Conservation (phyloP, 1,284 basidiomycete genomes). For the Ustilago sp. region DNA sequence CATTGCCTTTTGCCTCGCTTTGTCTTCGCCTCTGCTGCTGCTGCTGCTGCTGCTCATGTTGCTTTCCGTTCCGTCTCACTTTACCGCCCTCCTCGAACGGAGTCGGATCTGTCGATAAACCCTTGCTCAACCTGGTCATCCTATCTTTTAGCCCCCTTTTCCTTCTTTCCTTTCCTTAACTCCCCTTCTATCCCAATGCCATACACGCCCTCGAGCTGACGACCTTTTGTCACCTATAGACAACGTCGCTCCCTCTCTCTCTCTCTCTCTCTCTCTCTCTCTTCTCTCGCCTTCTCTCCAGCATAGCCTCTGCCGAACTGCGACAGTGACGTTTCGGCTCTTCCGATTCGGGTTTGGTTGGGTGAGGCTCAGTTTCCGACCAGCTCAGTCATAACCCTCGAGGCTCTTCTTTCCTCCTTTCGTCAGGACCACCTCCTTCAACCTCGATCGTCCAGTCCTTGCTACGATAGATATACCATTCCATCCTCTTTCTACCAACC, state of each 20-base stretch:
- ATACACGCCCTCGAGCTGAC: not conserved
- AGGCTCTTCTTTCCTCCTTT: not conserved
- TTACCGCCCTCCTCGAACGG: constrained; percentile 1
- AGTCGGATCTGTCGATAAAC: constrained; percentile 7
- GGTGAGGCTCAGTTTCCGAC: not conserved
- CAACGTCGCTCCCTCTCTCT: not conserved
- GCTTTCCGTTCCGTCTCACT: constrained; percentile 9
- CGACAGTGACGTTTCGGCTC: not conserved
- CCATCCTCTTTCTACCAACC: not conserved
- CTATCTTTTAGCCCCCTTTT: not conserved
- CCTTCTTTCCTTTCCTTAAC: not conserved
- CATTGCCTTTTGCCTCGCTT: not conserved
- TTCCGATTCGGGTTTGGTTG: not conserved
- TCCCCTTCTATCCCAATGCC: not conserved
- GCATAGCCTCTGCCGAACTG: not conserved
- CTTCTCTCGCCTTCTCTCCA: not conserved
- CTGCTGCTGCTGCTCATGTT: not conserved
- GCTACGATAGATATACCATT: constrained; percentile 1
- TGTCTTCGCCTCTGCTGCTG: not conserved
- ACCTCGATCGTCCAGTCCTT: not conserved
- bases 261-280: not conserved
- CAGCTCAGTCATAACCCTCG: not conserved
- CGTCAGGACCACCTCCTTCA: constrained; percentile 10
- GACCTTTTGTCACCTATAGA: not conserved
- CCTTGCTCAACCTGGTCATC: constrained; percentile 1